Evolutionary conservation across 2,329 filamentous ascomycete genomes (phyloP), one percentile per base, ranked within the genome.

Genomic region (Orbilia brochopaga): DNA sequence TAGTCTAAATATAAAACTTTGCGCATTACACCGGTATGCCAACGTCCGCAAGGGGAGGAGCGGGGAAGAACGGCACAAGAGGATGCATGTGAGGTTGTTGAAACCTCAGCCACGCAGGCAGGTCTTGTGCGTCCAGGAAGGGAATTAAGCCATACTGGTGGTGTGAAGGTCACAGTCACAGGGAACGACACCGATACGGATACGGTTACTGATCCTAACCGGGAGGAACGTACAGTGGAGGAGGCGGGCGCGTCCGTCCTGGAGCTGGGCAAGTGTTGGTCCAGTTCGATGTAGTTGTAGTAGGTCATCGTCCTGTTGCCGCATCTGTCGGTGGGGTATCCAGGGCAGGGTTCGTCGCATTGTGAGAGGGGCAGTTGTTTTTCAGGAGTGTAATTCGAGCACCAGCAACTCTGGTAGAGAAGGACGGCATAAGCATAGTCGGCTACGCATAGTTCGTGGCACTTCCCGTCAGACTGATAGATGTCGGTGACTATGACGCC

Each of bases 361-460:
- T 77, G 78, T 37, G 80, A 74, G n/a, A 70, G 54, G 46, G 53
- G n/a, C 50, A 59, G 40, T 13, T 50, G 30, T 0, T 70, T 48
- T 53, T 81, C 81, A 7, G 90, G 90, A 1, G 83, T 82, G 75
- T 87, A 87, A 78, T 91, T 84, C 42, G 88, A 87, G 78, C 90
- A 92, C 89, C 89, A 92, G 78, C 90, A 92, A 56, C 83, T 79
- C 42, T 85, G 81, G n/a, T 79, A 82, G 75, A 90, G 84, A 0
- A 92, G 81, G 52, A 93, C 82, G 74, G 87, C 88, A 66, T 87
- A 90, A 42, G 89, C 88, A 73, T 83, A 89, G n/a, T 82, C 75
- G 17, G 77, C 76, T 23, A 79, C 76, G 79, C 90, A 93, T 56
- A 83, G 83, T 55, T 85, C 80, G 57, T 82, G 80, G 77, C 90